Base-by-base conservation (phyloP, 2,329 filamentous ascomycete genomes). In the Fusarium dimerum region DNA sequence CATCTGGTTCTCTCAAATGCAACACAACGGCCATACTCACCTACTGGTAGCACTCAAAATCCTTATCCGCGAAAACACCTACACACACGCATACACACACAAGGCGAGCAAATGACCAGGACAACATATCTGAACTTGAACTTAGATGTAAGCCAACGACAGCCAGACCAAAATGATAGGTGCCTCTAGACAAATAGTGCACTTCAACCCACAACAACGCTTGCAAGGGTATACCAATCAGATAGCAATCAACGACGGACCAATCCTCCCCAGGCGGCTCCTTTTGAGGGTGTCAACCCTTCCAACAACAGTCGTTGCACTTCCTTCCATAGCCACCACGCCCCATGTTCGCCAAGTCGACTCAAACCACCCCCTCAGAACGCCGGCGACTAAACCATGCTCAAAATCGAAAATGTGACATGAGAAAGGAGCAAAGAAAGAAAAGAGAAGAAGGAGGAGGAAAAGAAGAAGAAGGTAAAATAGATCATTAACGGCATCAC, bases 401-500 rank as follows among this genome's bases (percentile, higher is more conserved):
- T 36, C 20, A 10, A 36, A 9, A 36, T 36, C 32, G 32, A 36
- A 26, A 36, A 36, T 36, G 32, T 15, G 32, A 26, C 8, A 12
- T 16, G 45, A 9, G 47, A 30, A 45, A 16, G 41, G 16, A 13
- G n/a, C 29, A 11, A 42, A n/a, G 17, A 29, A 40, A 15, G 39
- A 9, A 15, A 32, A 36, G 20, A 52, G 32, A 38, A 7, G 29
- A 30, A 36, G 9, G 10, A 18, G 26, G 16, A 20, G 12, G 36
- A 26, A 12, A 34, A 13, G 26, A 11, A 32, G 20, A 50, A 55
- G 41, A 43, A 40, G 36, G 36, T 13, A 9, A 52, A 49, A 57
- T 59, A 48, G 61, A 52, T 71, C 70, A 62, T 72, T 62, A 68
- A 64, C 54, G 61, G 67, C 69, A 60, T 73, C 47, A 63, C 61